Conservation (phyloP, 805 yeast genomes). For the Candida fluviatilis region DNA sequence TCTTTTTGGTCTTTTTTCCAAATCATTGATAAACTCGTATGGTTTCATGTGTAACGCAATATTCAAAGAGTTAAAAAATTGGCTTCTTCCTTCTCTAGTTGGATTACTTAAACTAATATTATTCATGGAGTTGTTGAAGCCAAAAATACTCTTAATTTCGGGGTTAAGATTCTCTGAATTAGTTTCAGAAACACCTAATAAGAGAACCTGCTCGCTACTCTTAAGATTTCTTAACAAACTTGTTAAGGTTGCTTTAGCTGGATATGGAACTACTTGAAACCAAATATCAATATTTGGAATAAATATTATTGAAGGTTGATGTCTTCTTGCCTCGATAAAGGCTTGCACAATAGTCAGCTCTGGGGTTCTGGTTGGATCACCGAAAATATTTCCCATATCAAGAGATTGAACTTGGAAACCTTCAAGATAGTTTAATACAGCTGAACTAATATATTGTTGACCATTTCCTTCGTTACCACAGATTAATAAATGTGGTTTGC, state of each 20-base stretch:
- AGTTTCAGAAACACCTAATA: constrained; percentile 70
- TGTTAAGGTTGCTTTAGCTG: constrained; percentile 68
- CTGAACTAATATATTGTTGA: constrained; percentile 79
- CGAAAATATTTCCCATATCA: constrained; percentile 71
- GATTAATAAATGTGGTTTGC: constrained; percentile 75
- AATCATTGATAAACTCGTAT: constrained; percentile 59
- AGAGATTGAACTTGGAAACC: constrained; percentile 85
- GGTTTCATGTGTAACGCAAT: constrained; percentile 65
- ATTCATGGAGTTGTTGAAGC: constrained; percentile 42
- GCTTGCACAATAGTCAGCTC: constrained; percentile 82
- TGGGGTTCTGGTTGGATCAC: constrained; percentile 76
- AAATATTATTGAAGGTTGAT: constrained; percentile 80
- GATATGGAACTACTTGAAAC: constrained; percentile 60
- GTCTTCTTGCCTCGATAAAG: constrained; percentile 82
- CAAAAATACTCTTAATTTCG: constrained; percentile 55
- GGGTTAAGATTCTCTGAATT: constrained; percentile 35
- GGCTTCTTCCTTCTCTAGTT: constrained; percentile 39
- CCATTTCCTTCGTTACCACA: constrained; percentile 79
- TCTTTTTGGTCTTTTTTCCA: constrained; percentile 51
- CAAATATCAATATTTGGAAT: constrained; percentile 82
- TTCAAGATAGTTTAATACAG: constrained; percentile 76
- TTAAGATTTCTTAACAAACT: constrained; percentile 65
- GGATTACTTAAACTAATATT: constrained; percentile 46
- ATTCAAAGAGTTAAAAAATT: constrained; percentile 55
- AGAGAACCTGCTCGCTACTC: constrained; percentile 67